Evolutionary conservation across 805 yeast species (phyloP), one percentile per base, ranked within the genome.

Genomic region (Debaryomyces prosopidis): DNA sequence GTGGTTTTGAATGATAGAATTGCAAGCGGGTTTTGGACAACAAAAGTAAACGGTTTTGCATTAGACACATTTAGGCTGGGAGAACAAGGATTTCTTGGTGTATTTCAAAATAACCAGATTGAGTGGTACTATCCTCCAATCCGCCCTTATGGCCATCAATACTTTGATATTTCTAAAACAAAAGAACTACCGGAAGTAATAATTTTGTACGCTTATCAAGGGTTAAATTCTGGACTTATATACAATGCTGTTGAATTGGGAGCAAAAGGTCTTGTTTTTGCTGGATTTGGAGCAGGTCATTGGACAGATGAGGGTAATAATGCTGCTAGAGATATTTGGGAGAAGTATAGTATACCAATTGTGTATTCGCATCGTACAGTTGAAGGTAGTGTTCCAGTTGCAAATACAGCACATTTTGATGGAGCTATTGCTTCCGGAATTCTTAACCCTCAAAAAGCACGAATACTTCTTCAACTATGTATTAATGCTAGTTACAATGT

Each of bases 211-310:
- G 82, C 78, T 36, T 83, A 81, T 48, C 89, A 84, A 58, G 80
- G 84, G 1, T 71, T 84, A 50, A 74, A 78, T 45, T 66, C 77
- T 26, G 66, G 67, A 39, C 47, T 82, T 11, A 66, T 83, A 4
- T 71, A 71, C 26, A 50, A 79, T 14, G 73, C 79, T 0, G 70
- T 77, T 7, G 68, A 73, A 15, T 55, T 77, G 53, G 63, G 63
- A 17, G 73, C 75, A 18, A 69, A 72, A 34, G 89, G 88, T 6
- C 57, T 84, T 9, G 82, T 84, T 1, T 65, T 84, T 40, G 89
- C 89, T 0, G 80, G 87, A 2, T 77, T 83, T 75, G 89, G 89
- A 31, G 87, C 88, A 1, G 89, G 89, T 1, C 79, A 86, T 2
- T 60, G 83, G 63, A 72, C 80, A 19, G 77, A 73, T 4, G 64